Evolutionary conservation across 495 filamentous ascomycete species (phyloP).

Genomic region (Podospora didyma): DNA sequence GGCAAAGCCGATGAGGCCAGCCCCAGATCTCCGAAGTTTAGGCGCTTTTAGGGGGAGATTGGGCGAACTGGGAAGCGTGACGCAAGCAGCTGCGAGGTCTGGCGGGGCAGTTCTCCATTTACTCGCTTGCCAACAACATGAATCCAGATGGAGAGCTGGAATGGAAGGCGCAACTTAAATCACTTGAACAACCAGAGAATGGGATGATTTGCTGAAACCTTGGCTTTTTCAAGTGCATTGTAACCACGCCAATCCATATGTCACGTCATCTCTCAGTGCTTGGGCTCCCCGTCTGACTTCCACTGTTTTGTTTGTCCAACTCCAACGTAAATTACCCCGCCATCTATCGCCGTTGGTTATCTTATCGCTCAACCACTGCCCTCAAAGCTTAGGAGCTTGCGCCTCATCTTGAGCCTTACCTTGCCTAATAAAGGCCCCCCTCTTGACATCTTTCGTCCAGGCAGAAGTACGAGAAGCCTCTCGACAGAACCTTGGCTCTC

Average conservation of each 20-base stretch:
- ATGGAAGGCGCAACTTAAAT: background rate
- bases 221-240: too few species aligned
- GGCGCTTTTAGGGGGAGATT: too few species aligned
- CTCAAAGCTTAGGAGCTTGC: background rate
- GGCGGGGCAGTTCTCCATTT: too few species aligned
- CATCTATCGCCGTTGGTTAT: slow-evolving; percentile 1
- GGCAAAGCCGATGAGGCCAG: background rate
- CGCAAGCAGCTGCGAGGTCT: too few species aligned
- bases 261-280: too few species aligned
- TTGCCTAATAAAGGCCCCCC: background rate
- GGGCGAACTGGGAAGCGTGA: too few species aligned
- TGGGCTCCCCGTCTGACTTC: too few species aligned
- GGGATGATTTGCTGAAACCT: background rate
- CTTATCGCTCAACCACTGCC: slow-evolving; percentile 11
- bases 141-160: background rate
- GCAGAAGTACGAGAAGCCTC: too few species aligned
- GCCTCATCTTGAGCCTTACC: background rate
- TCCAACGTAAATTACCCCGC: slow-evolving; percentile 5
- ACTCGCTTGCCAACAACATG: too few species aligned
- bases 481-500: too few species aligned
- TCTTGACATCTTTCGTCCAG: background rate
- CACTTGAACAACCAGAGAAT: background rate
- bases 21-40: too few species aligned
- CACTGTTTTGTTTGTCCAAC: background rate
- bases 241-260: too few species aligned